These are phyloP conservation scores for Colletotrichum lini DNA, from an alignment of 2,329 filamentous ascomycete species.

Conservation along the genomic window DNA sequence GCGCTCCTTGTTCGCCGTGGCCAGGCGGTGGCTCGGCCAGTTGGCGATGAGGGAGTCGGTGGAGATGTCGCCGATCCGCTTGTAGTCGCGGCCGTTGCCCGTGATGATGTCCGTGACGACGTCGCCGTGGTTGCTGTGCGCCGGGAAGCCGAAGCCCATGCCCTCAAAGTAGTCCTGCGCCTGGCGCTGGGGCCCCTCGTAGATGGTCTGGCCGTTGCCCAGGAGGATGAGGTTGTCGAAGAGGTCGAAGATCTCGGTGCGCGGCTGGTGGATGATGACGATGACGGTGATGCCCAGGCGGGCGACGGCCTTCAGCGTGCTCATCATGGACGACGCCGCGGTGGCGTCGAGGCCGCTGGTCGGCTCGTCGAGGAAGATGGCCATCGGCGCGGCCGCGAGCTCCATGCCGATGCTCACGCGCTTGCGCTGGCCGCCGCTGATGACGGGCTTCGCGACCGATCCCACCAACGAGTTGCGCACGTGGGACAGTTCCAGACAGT, in stretches of 20 bases:
- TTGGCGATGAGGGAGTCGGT: slow-evolving; percentile 64
- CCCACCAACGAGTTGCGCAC: slow-evolving; percentile 67
- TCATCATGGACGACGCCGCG: slow-evolving; percentile 69
- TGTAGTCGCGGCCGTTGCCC: slow-evolving; percentile 68
- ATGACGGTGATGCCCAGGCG: slow-evolving; percentile 70
- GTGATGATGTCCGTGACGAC: slow-evolving; percentile 74
- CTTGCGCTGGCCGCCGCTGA: slow-evolving; percentile 72
- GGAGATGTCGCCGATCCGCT: slow-evolving; percentile 60
- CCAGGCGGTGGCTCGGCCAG: slow-evolving; percentile 57
- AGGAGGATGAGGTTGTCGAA: slow-evolving; percentile 71
- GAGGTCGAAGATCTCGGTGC: slow-evolving; percentile 70
- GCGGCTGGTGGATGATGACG: slow-evolving; percentile 72
- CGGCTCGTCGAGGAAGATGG: slow-evolving; percentile 68
- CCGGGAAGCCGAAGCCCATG: slow-evolving; percentile 66
- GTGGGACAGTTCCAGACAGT: slow-evolving; percentile 66
- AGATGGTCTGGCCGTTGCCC: slow-evolving; percentile 68
- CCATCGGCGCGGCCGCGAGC: slow-evolving; percentile 69
- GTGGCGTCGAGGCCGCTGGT: slow-evolving; percentile 69
- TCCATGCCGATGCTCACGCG: slow-evolving; percentile 73
- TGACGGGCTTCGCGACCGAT: slow-evolving; percentile 63
- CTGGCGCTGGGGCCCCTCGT: slow-evolving; percentile 62
- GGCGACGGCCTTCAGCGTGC: slow-evolving; percentile 66
- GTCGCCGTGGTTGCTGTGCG: slow-evolving; percentile 68
- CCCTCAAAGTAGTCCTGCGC: slow-evolving; percentile 65
- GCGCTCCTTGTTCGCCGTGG: slow-evolving; percentile 46